Conservation (phyloP, 108 stramenopile species). For the Craspedostauros australis region DNA sequence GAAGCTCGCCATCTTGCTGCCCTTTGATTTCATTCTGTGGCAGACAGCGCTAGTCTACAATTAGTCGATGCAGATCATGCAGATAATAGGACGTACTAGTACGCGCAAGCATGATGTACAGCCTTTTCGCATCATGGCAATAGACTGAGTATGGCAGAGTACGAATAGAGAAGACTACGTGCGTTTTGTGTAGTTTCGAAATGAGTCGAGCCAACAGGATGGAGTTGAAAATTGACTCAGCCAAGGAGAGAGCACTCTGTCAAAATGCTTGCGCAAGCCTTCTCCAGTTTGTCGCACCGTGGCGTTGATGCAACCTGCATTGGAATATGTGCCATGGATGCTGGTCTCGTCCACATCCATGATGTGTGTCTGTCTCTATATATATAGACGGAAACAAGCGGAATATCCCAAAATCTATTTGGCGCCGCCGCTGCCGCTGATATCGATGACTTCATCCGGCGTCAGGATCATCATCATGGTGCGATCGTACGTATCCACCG, state of each 20-base stretch:
- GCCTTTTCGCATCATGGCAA: no score
- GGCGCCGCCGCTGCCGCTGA: no score
- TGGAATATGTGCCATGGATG: no score
- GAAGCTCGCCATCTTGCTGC: conserved; percentile 38
- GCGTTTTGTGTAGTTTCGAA: no score
- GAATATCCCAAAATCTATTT: not conserved
- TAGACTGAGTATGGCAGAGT: no score
- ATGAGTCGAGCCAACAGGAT: not conserved
- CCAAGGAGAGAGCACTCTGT: no score
- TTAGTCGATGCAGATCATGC: not conserved
- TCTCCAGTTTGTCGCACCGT: no score
- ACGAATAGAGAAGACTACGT: no score
- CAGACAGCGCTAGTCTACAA: conserved; percentile 23
- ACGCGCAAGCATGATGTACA: not conserved
- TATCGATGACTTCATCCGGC: conserved; percentile 29
- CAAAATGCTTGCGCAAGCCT: no score
- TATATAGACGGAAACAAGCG: not conserved
- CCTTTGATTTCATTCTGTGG: conserved; percentile 40
- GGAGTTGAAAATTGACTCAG: not conserved
- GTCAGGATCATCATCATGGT: conserved; percentile 64
- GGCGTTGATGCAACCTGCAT: no score
- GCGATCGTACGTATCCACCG: conserved; percentile 55
- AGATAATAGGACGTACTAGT: not conserved
- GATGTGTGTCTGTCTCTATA: no score
- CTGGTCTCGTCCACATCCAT: no score